Base-by-base conservation (phyloP, 73 alveolate genomes). In the Uronychia binucleata region DNA sequence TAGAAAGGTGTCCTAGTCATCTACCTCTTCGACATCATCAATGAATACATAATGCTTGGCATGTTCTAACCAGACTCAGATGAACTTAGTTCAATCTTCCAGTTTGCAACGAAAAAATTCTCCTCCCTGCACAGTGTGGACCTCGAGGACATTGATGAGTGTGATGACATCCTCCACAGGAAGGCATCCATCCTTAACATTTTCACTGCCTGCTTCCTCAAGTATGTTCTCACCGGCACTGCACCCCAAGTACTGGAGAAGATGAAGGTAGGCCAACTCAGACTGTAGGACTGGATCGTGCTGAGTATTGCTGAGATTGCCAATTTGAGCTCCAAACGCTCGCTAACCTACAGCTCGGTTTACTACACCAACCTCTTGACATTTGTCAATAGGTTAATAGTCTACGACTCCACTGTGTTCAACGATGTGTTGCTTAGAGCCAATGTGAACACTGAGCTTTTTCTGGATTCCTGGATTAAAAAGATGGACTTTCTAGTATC, bases 401-500 rank as follows among this genome's bases (percentile, higher is more conserved):
- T 77, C 35, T 25, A 74, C 8, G 46, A 85, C 46, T 13, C 57
- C 34, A 75, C 35, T 29, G 35, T 77, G 77, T 77, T 85, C 77
- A 26, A 76, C 75, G n/a, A 1, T 32, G 1, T 85, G 81, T 33
- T 26, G 75, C 57, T 34, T 60, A 1, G 25, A 30, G 30, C 58
- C 77, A 27, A 13, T 5, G 30, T 31, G 26, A 78, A 57, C 0
- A 31, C 59, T 46, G 84, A 19, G 11, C 30, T 19, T 8, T 86
- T 86, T 59, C 74, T 86, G 26, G 84, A 86, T 8, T 30, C 77
- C 30, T 79, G 86, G 87, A 25, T 86, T 31, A 29, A 80, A 26
- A 86, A 86, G 29, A 86, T 86, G 92, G 92, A 86, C 59, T 26
- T 78, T 27, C n/a, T 86, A 11, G 87, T 78, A 1, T 78, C 87